phyloP scores from a whole-genome alignment of 2,329 filamentous ascomycete species.

The Hymenoscyphus fraxineus region DNA sequence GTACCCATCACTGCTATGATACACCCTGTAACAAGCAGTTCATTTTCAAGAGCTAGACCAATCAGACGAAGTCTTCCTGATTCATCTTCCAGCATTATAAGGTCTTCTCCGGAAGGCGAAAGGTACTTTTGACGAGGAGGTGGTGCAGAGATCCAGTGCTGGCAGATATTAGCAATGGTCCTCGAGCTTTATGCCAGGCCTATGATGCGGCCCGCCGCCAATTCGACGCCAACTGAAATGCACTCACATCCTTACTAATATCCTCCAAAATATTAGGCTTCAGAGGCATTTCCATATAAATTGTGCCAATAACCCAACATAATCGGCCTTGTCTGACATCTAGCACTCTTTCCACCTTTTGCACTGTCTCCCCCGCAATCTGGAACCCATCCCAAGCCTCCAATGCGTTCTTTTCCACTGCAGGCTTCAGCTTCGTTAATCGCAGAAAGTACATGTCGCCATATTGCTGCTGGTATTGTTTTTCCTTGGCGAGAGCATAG shows the following conservation, averaged over 20 bases:
- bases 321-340: conserved; percentile 94
- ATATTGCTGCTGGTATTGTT: conserved; percentile 90
- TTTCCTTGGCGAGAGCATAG: conserved; percentile 66
- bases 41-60: conserved; percentile 62
- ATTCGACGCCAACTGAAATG: background rate
- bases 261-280: conserved; percentile 97
- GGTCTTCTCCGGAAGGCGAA: conserved; percentile 54
- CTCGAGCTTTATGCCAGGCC: background rate
- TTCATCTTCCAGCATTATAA: conserved; percentile 90
- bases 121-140: conserved; percentile 74
- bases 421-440: conserved; percentile 79
- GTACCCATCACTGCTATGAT: conserved; percentile 94
- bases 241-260: conserved; percentile 79
- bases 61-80: conserved; percentile 81
- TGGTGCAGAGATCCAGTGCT: conserved; percentile 88
- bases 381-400: conserved; percentile 75
- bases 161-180: background rate
- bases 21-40: conserved; percentile 83
- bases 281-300: conserved; percentile 95
- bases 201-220: background rate
- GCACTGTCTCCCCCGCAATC: conserved; percentile 72
- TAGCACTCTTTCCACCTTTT: conserved; percentile 79
- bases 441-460: conserved; percentile 97
- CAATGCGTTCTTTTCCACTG: conserved; percentile 68
- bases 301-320: conserved; percentile 91